A percentile compares a stretch with the other conserved stretches of the same genome.
Evolutionary conservation across 2,329 filamentous ascomycete genomes (phyloP).

Genomic region (Parascedosporium putredinis): DNA sequence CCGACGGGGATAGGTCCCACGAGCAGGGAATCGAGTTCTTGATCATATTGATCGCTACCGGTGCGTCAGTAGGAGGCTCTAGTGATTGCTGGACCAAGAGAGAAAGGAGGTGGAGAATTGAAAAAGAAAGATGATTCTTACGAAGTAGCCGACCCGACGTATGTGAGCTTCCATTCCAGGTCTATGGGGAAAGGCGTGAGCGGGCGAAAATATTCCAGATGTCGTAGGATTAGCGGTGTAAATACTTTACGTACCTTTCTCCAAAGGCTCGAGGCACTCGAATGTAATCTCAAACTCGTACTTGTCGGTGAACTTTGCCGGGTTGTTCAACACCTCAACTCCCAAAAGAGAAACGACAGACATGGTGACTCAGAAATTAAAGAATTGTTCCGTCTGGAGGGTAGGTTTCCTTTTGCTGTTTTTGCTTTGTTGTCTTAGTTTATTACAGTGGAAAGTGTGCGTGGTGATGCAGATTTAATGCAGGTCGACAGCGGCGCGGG

Average conservation of each 20-base stretch:
- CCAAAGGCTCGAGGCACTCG: conserved; percentile 86
- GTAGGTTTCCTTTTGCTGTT: no score
- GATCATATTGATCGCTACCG: conserved; percentile 89
- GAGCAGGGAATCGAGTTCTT: conserved; percentile 93
- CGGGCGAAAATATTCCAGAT: no score
- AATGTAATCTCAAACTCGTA: conserved; percentile 99
- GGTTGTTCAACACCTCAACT: conserved; percentile 95
- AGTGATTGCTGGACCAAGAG: background rate
- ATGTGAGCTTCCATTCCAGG: conserved; percentile 98
- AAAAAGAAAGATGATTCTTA: conserved; percentile 43
- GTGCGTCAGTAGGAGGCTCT: background rate
- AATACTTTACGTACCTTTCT: conserved; percentile 57
- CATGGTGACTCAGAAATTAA: conserved; percentile 40
- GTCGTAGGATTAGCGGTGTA: background rate
- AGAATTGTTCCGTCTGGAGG: background rate
- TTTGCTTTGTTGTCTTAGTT: background rate
- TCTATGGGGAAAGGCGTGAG: conserved; percentile 42
- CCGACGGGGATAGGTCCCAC: conserved; percentile 96
- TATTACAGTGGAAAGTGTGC: background rate
- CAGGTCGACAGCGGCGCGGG: background rate
- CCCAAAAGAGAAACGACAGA: conserved; percentile 93
- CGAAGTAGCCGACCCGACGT: conserved; percentile 96
- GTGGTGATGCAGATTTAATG: background rate
- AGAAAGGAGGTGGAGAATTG: background rate
- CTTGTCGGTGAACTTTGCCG: conserved; percentile 80